Percentiles rank a stretch among this genome's conserved stretches.
Evolutionary conservation across 2,329 filamentous ascomycete species (phyloP).

Genomic region (Fusarium piperis): DNA sequence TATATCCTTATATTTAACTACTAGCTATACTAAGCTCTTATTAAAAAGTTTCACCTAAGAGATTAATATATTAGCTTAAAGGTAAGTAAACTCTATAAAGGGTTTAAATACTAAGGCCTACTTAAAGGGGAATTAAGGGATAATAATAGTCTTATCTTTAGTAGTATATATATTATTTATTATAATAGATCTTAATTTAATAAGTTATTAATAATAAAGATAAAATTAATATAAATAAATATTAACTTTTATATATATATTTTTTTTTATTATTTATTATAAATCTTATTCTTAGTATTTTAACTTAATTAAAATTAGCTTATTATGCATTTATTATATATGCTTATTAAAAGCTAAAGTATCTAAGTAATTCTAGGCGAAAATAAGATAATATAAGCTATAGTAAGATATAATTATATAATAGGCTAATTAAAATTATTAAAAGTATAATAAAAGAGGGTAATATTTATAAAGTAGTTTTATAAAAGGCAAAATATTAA

Average conservation of each 20-base stretch:
- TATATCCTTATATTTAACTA: slow-evolving; percentile 58
- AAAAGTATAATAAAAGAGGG: neutral
- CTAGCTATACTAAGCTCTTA: slow-evolving; percentile 55
- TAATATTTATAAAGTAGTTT: neutral
- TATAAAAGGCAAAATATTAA: neutral
- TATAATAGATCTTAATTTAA: neutral
- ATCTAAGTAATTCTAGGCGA: neutral
- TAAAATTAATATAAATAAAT: neutral
- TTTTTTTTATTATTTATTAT: neutral
- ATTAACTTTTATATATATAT: neutral
- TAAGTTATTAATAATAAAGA: neutral
- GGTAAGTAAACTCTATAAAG: slow-evolving; percentile 53
- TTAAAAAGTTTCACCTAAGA: slow-evolving; percentile 57
- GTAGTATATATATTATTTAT: neutral
- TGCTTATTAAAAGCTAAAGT: neutral
- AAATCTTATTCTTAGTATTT: neutral
- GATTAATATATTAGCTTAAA: slow-evolving; percentile 53
- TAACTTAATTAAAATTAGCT: neutral
- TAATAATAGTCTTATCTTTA: neutral
- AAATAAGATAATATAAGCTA: neutral
- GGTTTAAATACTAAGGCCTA: slow-evolving; percentile 43
- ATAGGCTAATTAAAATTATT: neutral
- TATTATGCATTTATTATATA: neutral
- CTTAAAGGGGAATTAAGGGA: slow-evolving; percentile 23
- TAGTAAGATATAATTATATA: neutral